phyloP scores from a whole-genome alignment of 805 yeast genomes.

The Wickerhamomyces sydowiorum region DNA sequence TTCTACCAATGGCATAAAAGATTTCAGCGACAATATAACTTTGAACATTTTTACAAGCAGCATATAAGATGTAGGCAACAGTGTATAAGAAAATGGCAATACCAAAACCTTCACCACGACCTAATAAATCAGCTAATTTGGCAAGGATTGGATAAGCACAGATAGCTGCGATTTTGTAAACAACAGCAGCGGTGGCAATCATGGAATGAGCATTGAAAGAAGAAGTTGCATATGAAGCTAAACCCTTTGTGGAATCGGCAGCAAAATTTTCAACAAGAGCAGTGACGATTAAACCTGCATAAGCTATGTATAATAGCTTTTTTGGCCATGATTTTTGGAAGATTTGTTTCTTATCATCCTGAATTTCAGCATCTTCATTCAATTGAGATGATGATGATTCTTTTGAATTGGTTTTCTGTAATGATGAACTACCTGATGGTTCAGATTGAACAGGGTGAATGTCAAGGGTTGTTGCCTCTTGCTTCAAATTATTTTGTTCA shows the following conservation, averaged over 20 bases:
- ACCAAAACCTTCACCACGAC: conserved; percentile 33
- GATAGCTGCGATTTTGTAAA: conserved; percentile 31
- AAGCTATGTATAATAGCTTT: conserved; percentile 19
- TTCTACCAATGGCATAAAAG: conserved; percentile 31
- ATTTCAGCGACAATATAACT: conserved; percentile 30
- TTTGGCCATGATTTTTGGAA: conserved; percentile 12
- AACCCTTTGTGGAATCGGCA: conserved; percentile 18
- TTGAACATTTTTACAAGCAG: conserved; percentile 26
- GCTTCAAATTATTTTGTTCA: background rate
- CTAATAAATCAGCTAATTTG: conserved; percentile 31
- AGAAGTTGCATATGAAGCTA: conserved; percentile 29
- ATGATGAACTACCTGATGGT: too few species aligned
- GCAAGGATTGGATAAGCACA: conserved; percentile 33
- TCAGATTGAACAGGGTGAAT: too few species aligned
- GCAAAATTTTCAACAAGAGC: conserved; percentile 27
- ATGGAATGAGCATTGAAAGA: conserved; percentile 31
- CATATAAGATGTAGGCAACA: conserved; percentile 28
- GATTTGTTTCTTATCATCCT: background rate
- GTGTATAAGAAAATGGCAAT: conserved; percentile 25
- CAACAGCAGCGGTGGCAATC: conserved; percentile 31
- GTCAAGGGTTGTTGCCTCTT: background rate
- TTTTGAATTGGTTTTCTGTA: background rate
- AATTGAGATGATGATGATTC: background rate
- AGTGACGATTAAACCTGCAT: conserved; percentile 20
- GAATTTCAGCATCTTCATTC: background rate